phyloP scores from a whole-genome alignment of 192 early-diverging fungal genomes.

The Jimgerdemannia lactiflua region DNA sequence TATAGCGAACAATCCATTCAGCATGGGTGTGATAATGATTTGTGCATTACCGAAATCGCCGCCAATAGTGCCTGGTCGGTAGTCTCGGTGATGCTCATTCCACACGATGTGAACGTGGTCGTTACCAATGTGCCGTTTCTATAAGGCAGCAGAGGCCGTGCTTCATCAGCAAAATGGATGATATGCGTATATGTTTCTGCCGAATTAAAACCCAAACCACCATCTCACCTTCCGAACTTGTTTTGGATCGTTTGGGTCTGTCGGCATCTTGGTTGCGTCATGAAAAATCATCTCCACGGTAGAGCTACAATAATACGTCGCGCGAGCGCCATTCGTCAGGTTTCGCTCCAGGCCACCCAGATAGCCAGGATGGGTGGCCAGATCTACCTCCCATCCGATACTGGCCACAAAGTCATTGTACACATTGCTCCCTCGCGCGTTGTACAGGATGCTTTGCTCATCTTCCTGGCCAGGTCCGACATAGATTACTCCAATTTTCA shows the following conservation, averaged over 20 bases:
- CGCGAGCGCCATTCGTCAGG: slow-evolving; percentile 67
- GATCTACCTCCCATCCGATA: slow-evolving; percentile 92
- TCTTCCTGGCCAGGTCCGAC: slow-evolving; percentile 90
- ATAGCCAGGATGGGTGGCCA: slow-evolving; percentile 82
- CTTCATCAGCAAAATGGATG: neutral
- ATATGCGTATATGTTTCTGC: slow-evolving; percentile 9
- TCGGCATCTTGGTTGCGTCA: slow-evolving; percentile 87
- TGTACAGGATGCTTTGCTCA: slow-evolving; percentile 82
- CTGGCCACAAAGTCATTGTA: slow-evolving; percentile 87
- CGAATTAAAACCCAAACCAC: neutral
- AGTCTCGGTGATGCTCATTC: slow-evolving; percentile 92
- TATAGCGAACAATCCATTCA: slow-evolving; percentile 56
- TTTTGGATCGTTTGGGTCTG: slow-evolving; percentile 71
- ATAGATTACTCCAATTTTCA: slow-evolving; percentile 92
- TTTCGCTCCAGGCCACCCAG: slow-evolving; percentile 83
- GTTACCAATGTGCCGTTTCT: slow-evolving; percentile 99
- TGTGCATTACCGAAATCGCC: slow-evolving; percentile 98
- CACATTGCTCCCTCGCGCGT: slow-evolving; percentile 62
- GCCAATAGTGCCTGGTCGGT: slow-evolving; percentile 85
- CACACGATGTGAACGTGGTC: slow-evolving; percentile 98
- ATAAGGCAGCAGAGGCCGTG: neutral
- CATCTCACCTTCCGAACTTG: slow-evolving; percentile 86
- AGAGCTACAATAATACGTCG: slow-evolving; percentile 85
- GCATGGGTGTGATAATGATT: slow-evolving; percentile 84
- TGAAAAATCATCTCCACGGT: slow-evolving; percentile 91